A percentile compares a stretch with the other conserved stretches of the same genome.
Conservation (phyloP, 225 moss, liverwort and hornwort genomes). For the Marchantia polymorpha region DNA sequence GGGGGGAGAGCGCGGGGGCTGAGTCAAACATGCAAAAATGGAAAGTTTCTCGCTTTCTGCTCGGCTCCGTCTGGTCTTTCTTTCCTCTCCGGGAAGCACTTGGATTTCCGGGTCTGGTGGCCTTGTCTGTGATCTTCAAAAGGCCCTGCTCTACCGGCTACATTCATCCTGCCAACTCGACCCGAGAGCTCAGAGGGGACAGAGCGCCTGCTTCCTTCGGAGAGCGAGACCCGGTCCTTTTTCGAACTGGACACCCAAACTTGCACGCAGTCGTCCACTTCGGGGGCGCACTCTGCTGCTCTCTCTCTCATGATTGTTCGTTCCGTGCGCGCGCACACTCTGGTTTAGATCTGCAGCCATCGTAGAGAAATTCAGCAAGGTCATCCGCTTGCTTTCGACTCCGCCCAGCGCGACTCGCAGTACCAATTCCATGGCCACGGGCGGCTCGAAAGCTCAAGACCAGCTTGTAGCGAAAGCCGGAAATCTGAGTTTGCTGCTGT, state of each 20-base stretch:
- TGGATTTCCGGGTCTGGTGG: neutral
- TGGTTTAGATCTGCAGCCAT: constrained; percentile 19
- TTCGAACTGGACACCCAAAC: neutral
- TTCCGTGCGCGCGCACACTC: neutral
- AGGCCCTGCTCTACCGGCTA: neutral
- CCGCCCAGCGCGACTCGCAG: constrained; percentile 4
- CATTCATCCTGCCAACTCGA: neutral
- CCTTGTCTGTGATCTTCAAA: constrained; percentile 3
- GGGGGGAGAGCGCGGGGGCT: no score
- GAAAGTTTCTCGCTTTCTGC: neutral
- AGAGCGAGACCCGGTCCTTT: neutral
- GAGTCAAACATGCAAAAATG: constrained; percentile 9
- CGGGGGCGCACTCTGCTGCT: no score
- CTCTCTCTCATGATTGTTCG: neutral
- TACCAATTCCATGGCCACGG: constrained; percentile 7
- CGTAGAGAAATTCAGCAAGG: constrained; percentile 38
- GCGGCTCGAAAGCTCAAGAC: neutral
- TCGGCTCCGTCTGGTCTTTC: neutral
- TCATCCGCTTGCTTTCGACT: constrained; percentile 40
- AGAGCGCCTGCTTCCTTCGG: no score
- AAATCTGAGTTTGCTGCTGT: constrained; percentile 14
- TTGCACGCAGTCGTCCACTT: constrained; percentile 1
- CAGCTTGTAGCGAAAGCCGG: constrained; percentile 11
- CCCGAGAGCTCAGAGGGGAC: neutral
- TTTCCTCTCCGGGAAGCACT: neutral